Percentiles rank a stretch among this genome's conserved stretches.
phyloP scores from a whole-genome alignment of 2,329 filamentous ascomycete genomes.

The Aureobasidium zeae region DNA sequence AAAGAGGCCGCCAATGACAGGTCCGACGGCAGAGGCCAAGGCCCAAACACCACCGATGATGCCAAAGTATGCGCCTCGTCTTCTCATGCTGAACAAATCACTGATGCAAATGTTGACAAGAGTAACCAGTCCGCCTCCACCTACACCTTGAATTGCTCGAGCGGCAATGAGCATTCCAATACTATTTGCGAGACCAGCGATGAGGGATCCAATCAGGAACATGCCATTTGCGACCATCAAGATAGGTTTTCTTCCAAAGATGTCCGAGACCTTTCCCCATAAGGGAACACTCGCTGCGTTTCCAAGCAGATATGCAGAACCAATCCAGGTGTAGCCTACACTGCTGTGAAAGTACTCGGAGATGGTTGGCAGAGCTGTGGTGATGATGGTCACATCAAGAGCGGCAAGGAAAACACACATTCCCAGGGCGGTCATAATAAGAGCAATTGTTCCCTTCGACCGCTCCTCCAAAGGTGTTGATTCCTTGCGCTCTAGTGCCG shows the following conservation, averaged over 20 bases:
- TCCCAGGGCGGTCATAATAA: constrained; percentile 42
- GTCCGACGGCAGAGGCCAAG: constrained; percentile 55
- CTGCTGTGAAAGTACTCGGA: constrained; percentile 43
- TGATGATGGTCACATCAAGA: constrained; percentile 54
- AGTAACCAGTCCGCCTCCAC: constrained; percentile 54
- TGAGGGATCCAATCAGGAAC: constrained; percentile 53
- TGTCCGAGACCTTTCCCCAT: constrained; percentile 57
- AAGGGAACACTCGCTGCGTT: constrained; percentile 44
- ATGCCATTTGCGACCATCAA: constrained; percentile 50
- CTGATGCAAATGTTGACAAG: constrained; percentile 55
- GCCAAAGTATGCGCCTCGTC: constrained; percentile 52
- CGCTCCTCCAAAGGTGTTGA: constrained; percentile 21
- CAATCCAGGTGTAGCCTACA: constrained; percentile 46
- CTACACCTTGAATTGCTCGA: constrained; percentile 54
- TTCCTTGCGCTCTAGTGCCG: constrained; percentile 18
- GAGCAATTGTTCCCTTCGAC: constrained; percentile 33
- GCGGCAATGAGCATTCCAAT: constrained; percentile 55
- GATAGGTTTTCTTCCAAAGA: constrained; percentile 57
- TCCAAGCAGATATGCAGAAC: constrained; percentile 42
- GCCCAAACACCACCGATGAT: constrained; percentile 60
- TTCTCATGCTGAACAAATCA: constrained; percentile 52
- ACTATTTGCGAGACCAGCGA: constrained; percentile 49
- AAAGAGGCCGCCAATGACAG: constrained; percentile 57
- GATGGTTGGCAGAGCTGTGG: constrained; percentile 54
- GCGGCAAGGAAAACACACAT: constrained; percentile 52